Evolutionary conservation across 2,329 filamentous ascomycete species (phyloP), one percentile per base, ranked within the genome.

Genomic region (Beauveria scarabaeidicola): DNA sequence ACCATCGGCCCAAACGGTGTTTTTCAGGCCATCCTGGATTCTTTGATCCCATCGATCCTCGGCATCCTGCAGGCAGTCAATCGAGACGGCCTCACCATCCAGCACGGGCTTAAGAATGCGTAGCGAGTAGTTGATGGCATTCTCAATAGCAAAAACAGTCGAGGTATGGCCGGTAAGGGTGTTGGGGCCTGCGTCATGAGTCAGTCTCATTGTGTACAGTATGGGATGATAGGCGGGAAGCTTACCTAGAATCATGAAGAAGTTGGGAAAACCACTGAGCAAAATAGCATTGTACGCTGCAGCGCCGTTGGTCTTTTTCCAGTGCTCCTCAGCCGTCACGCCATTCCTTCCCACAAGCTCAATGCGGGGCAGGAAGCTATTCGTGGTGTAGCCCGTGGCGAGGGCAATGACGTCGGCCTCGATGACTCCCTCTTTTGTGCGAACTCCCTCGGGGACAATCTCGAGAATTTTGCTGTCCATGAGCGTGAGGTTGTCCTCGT

Each of bases 261-360:
- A 83, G 66, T 88, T 88, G 2, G 85, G 85, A 65, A 86, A 86
- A 0, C 79, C 80, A 63, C 81, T 80, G 69, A 87, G 72, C 1
- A 78, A 77, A 1, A 78, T 78, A 23, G 79, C 80, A 58, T 83
- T 78, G 66, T 88, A 88, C 0, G 84, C 85, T 62, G 81, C 82
- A 0, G 81, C 73, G 0, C 85, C 85, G n/a, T 82, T 83, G 55
- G 80, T 76, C 23, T 76, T 72, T 1, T 79, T 73, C 84, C 85
- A 87, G 19, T 82, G 75, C 60, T 84, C 70, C 7, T 80, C 72
- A 2, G 86, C 66, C 11, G 77, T 77, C 62, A 77, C 74, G 15
- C 80, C 80, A 1, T 69, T 68, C 19, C 74, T 73, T 0, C 85
- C 84, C 2, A 75, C 67, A 5, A 88, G 72, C 3, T 79, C 74